phyloP scores from a whole-genome alignment of 2,329 filamentous ascomycete species.

The Claviceps arundinis region DNA sequence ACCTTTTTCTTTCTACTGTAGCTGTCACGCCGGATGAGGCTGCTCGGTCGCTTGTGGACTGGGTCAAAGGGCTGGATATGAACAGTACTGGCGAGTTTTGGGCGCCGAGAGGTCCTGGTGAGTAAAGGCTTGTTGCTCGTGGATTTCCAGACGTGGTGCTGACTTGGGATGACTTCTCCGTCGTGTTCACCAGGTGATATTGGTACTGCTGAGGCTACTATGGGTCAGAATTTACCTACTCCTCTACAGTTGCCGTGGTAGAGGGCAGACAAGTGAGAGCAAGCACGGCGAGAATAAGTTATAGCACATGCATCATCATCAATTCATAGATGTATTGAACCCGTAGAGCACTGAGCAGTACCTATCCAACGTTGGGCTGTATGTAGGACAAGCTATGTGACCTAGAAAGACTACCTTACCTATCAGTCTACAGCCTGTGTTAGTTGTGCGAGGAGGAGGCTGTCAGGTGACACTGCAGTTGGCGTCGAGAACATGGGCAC shows the following conservation, averaged over 20 bases:
- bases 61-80: conserved; percentile 49
- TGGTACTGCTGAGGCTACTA: conserved; percentile 49
- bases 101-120: conserved; percentile 57
- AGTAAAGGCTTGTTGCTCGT: conserved; percentile 16
- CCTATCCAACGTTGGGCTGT: too few species aligned
- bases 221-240: conserved; percentile 48
- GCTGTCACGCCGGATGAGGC: conserved; percentile 57
- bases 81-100: conserved; percentile 57
- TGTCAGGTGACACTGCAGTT: too few species aligned
- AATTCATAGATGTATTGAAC: too few species aligned
- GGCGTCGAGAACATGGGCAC: too few species aligned
- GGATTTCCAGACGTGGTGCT: background rate
- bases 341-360: too few species aligned
- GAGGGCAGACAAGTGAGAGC: conserved; percentile 5
- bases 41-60: conserved; percentile 47
- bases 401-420: too few species aligned
- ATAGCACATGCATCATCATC: too few species aligned
- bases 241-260: conserved; percentile 56
- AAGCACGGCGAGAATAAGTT: background rate
- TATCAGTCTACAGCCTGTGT: too few species aligned
- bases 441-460: too few species aligned
- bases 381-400: too few species aligned
- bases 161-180: background rate
- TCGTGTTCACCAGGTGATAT: conserved; percentile 41
- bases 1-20: conserved; percentile 12